Conservation (phyloP, 208 protist species). For the Crithidia sp. region DNA sequence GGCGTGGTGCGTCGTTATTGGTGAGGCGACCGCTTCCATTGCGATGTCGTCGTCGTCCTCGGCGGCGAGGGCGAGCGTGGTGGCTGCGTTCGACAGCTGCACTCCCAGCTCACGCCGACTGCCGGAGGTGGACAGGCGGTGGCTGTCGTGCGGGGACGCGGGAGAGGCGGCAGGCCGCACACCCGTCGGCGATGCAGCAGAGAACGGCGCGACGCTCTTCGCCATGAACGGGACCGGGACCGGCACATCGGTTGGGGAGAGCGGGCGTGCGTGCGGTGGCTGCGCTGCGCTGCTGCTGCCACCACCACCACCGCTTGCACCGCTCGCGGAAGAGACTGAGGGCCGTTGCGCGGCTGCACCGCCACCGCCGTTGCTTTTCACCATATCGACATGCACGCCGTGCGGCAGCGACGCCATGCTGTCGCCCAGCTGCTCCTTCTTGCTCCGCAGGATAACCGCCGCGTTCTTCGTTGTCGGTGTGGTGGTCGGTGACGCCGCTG, state of each 20-base stretch:
- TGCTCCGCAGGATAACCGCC: slow-evolving; percentile 11
- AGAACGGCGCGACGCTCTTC: not conserved
- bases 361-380: not conserved
- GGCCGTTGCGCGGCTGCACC: not conserved
- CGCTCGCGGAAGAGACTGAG: not conserved
- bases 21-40: slow-evolving; percentile 12
- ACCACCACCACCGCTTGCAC: not conserved
- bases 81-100: slow-evolving; percentile 2
- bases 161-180: not conserved
- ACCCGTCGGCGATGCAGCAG: not conserved
- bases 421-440: not conserved
- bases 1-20: not conserved
- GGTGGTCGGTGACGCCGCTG: not conserved
- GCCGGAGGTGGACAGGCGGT: not conserved
- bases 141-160: not conserved
- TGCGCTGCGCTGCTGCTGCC: not conserved
- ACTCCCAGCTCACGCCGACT: not conserved
- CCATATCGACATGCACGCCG: not conserved
- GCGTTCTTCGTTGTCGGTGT: slow-evolving; percentile 11
- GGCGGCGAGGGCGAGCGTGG: slow-evolving; percentile 7
- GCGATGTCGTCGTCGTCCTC: slow-evolving; percentile 22
- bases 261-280: not conserved
- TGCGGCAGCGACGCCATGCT: not conserved
- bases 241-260: not conserved
- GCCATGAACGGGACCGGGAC: not conserved